Conservation (phyloP, 345 rosid species). For the Psidium friedrichsthalianum region DNA sequence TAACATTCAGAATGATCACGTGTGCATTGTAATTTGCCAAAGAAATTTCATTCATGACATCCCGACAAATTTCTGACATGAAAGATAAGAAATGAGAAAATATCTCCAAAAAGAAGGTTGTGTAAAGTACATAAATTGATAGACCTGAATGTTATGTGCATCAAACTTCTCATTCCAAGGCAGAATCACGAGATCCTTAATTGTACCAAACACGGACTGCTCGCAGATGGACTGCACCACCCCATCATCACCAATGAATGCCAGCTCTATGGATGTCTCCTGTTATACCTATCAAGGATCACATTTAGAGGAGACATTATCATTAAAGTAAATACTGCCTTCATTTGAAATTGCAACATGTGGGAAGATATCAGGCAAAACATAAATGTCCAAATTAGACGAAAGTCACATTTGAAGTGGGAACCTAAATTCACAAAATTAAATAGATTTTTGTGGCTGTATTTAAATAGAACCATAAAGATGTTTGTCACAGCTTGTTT, state of each 20-base stretch:
- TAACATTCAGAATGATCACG: background rate
- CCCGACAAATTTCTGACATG: background rate
- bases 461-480: background rate
- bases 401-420: background rate
- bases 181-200: constrained; percentile 72
- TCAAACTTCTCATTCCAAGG: constrained; percentile 49
- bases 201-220: constrained; percentile 78
- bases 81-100: background rate
- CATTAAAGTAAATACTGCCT: background rate
- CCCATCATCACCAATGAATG: constrained; percentile 67
- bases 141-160: constrained; percentile 41
- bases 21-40: background rate
- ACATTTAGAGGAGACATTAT: background rate
- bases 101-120: background rate
- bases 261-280: constrained; percentile 95
- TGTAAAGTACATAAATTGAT: background rate
- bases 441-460: background rate
- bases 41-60: background rate
- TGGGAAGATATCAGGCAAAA: background rate
- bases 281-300: constrained; percentile 17
- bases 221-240: constrained; percentile 65
- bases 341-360: background rate
- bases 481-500: background rate
- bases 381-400: background rate
- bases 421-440: background rate